Evolutionary conservation across 73 alveolate genomes (phyloP), one percentile per base, ranked within the genome.

Genomic region (Paramecium caudatum): DNA sequence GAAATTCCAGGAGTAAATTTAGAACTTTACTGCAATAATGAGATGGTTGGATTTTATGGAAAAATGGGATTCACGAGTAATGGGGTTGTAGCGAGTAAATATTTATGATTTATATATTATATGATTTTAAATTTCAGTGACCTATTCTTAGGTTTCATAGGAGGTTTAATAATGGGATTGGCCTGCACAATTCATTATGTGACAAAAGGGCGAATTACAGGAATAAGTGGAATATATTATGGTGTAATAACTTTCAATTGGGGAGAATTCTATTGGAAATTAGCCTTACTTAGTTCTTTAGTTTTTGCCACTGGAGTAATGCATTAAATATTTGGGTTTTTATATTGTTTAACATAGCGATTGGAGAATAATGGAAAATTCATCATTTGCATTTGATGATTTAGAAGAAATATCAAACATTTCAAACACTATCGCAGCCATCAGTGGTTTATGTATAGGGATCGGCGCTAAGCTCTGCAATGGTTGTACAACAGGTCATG

Each of bases 401-500:
- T 65, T 55, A 97, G 96, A 19, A 91, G 92, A 55, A 55, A 55
- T 55, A 19, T 27, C 80, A 6, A 55, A 25, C 30, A 10, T 55
- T 2, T 55, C 80, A 27, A 27, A 23, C 19, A 55, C 80, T 10
- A 55, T 55, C 12, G 13, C 80, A 55, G 91, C 63, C 84, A 21
- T 41, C 93, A 16, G 96, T 96, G 99, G 99, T 36, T 70, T 97
- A 46, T 82, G 95, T 25, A 97, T 97, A 10, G 99, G 99, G 12
- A 50, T 95, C 12, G 99, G 99, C 15, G 93, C 99, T 5, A 96
- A 94, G 82, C 61, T 96, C 92, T 98, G 99, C 16, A 96, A 96
- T 78, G 99, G 99, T 5, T 97, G 99, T 86, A 96, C 99, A 2
- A 93, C 98, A 34, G 99, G 99, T 12, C 99, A 97, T 83, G 99